Percentiles rank a stretch among this genome's conserved stretches.
These are phyloP conservation scores for Triangularia verruculosa DNA, from an alignment of 2,329 filamentous ascomycete species.

Conservation along the genomic window DNA sequence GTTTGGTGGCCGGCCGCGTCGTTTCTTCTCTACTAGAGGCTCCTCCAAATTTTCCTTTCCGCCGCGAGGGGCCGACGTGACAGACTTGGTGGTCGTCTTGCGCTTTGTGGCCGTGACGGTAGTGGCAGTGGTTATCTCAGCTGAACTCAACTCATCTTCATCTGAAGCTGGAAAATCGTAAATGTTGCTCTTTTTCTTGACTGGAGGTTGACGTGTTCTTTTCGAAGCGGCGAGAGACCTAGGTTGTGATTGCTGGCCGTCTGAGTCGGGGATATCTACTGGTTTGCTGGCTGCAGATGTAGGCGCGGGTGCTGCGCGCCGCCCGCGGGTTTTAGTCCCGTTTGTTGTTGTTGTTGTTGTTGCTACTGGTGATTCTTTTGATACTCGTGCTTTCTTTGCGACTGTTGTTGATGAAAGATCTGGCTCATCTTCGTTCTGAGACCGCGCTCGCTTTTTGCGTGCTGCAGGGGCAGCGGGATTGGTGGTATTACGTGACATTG, in stretches of 20 bases:
- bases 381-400: conserved; percentile 21
- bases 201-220: neutral
- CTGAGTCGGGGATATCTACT: neutral
- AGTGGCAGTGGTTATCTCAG: neutral
- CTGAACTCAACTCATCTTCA: conserved; percentile 21
- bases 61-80: neutral
- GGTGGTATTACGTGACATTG: neutral
- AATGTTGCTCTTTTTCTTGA: conserved; percentile 18
- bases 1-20: conserved; percentile 17
- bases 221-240: neutral
- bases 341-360: neutral
- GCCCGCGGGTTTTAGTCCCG: neutral
- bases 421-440: conserved; percentile 17
- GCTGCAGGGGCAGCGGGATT: neutral
- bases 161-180: conserved; percentile 31
- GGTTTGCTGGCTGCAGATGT: neutral
- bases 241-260: conserved; percentile 3
- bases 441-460: conserved; percentile 18
- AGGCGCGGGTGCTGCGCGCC: neutral
- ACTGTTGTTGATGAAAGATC: conserved; percentile 14
- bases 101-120: neutral
- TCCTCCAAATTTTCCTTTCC: neutral
- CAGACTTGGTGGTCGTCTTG: neutral
- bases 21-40: conserved; percentile 15
- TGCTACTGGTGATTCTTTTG: conserved; percentile 1